Evolutionary conservation across 2,329 filamentous ascomycete genomes (phyloP).

Genomic region (Aspergillus transmontanensis): DNA sequence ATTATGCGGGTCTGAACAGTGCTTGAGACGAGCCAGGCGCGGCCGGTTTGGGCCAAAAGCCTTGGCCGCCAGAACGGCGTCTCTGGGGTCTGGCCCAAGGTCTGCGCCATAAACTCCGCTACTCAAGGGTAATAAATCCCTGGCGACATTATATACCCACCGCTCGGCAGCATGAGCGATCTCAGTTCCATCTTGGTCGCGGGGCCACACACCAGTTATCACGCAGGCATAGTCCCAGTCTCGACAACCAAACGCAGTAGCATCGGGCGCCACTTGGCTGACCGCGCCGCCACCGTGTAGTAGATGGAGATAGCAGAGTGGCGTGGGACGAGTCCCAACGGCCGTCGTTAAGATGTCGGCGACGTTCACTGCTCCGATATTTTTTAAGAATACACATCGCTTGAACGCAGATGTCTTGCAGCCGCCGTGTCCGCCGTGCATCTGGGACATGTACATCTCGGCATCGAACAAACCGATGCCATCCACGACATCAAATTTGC

Average conservation of each 20-base stretch:
- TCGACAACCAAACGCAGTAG: slow-evolving; percentile 62
- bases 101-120: slow-evolving; percentile 62
- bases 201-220: slow-evolving; percentile 63
- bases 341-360: slow-evolving; percentile 47
- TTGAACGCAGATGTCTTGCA: slow-evolving; percentile 67
- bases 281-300: slow-evolving; percentile 61
- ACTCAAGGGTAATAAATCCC: slow-evolving; percentile 53
- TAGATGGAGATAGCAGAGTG: slow-evolving; percentile 62
- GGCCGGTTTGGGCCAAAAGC: slow-evolving; percentile 61
- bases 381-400: slow-evolving; percentile 62
- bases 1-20: slow-evolving; percentile 50
- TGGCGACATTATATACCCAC: slow-evolving; percentile 60
- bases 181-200: slow-evolving; percentile 53
- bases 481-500: slow-evolving; percentile 44
- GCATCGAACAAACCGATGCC: slow-evolving; percentile 57
- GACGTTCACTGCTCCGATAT: slow-evolving; percentile 43
- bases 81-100: slow-evolving; percentile 64
- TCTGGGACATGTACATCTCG: slow-evolving; percentile 62
- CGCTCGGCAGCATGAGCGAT: slow-evolving; percentile 40
- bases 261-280: slow-evolving; percentile 45
- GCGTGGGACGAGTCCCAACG: slow-evolving; percentile 52
- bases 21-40: slow-evolving; percentile 57
- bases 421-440: slow-evolving; percentile 61
- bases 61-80: slow-evolving; percentile 51
- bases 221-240: slow-evolving; percentile 68